A percentile compares a stretch with the other conserved stretches of the same genome.
These are phyloP conservation scores for Piedraia hortae DNA, from an alignment of 2,329 filamentous ascomycete genomes.

Conservation along the genomic window DNA sequence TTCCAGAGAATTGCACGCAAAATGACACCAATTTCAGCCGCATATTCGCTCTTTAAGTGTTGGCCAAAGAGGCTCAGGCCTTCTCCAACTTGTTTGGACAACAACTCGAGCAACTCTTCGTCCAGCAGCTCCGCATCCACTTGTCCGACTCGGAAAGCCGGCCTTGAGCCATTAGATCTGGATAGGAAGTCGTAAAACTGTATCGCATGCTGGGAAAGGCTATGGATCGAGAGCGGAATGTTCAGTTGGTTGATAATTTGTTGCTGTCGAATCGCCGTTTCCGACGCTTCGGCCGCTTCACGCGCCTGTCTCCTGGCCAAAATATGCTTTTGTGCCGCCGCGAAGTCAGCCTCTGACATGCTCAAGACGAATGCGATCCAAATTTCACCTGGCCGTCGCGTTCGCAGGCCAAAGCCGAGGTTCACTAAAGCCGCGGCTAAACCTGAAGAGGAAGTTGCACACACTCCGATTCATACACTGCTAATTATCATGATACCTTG, in stretches of 20 bases:
- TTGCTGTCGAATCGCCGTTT: conserved; percentile 26
- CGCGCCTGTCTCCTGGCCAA: conserved; percentile 52
- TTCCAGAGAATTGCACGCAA: conserved; percentile 71
- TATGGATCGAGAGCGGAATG: conserved; percentile 30
- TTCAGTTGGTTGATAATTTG: conserved; percentile 13
- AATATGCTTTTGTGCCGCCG: conserved; percentile 68
- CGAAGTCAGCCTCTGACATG: conserved; percentile 54
- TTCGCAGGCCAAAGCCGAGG: too few species aligned
- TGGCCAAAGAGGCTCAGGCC: conserved; percentile 64
- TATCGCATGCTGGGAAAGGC: conserved; percentile 8
- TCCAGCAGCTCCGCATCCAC: conserved; percentile 88
- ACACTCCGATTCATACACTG: too few species aligned
- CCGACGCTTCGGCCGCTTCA: conserved; percentile 25
- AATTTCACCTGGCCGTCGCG: too few species aligned
- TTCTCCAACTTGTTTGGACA: conserved; percentile 66
- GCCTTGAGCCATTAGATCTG: conserved; percentile 50
- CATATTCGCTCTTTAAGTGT: conserved; percentile 63
- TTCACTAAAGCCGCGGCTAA: too few species aligned
- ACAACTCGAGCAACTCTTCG: conserved; percentile 64
- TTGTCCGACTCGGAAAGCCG: conserved; percentile 79
- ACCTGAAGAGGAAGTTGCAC: too few species aligned
- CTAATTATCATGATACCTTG: conserved; percentile 5
- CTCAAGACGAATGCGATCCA: too few species aligned
- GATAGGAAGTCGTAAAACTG: conserved; percentile 39
- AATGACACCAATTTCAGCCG: conserved; percentile 52